phyloP scores from a whole-genome alignment of 257 asterid genomes.

The Ehretia macrophylla region DNA sequence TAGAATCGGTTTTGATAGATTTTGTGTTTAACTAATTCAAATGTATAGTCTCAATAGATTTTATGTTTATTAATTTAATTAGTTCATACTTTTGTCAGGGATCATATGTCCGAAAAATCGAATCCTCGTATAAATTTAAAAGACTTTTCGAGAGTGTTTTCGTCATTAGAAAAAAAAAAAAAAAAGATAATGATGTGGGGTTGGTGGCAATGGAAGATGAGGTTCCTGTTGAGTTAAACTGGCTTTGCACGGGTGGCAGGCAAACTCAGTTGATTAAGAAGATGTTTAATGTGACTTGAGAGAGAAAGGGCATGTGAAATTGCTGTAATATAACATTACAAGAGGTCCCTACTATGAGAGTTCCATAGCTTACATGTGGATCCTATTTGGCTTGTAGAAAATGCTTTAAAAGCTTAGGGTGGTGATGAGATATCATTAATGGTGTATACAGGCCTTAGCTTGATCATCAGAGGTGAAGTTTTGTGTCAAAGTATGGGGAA shows the following conservation, averaged over 20 bases:
- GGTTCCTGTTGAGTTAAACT: neutral
- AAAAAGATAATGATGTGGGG: neutral
- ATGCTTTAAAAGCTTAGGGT: neutral
- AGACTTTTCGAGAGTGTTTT: too few species aligned
- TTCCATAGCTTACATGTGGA: slow-evolving; percentile 9
- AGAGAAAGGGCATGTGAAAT: slow-evolving; percentile 25
- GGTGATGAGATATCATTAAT: too few species aligned
- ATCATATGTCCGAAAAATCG: too few species aligned
- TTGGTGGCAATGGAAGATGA: neutral
- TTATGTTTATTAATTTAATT: too few species aligned
- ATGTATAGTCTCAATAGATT: too few species aligned
- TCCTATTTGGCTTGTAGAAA: neutral
- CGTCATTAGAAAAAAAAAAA: too few species aligned
- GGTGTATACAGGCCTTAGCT: too few species aligned
- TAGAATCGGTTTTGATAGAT: too few species aligned
- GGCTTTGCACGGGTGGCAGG: slow-evolving; percentile 17
- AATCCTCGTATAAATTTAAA: too few species aligned
- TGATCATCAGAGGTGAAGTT: neutral
- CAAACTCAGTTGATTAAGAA: slow-evolving; percentile 20
- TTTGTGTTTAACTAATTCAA: too few species aligned
- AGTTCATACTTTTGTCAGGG: too few species aligned
- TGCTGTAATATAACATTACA: slow-evolving; percentile 20
- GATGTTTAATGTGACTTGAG: slow-evolving; percentile 13
- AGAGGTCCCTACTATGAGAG: slow-evolving; percentile 24
- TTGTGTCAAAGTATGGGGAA: slow-evolving; percentile 21